Evolutionary conservation across 2,329 filamentous ascomycete genomes (phyloP), one percentile per base, ranked within the genome.

Genomic region (Lojkania enalia): DNA sequence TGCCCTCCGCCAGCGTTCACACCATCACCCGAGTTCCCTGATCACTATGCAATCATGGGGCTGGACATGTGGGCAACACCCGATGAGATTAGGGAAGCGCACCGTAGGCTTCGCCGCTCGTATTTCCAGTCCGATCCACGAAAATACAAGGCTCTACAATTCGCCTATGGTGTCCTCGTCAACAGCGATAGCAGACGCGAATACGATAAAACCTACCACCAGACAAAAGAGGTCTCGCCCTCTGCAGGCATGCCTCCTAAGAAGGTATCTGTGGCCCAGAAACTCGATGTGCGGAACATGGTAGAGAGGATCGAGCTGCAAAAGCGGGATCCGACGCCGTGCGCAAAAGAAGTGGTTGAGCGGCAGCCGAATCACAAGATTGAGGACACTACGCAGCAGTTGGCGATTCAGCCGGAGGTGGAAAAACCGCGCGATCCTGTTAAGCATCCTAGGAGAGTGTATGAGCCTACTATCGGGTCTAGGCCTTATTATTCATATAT

Each of bases 31-130:
- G 56, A 55, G 12, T 60, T 61, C 21, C 37, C 57, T 13, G 62
- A 69, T 51, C 57, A 69, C 48, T 69, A 69, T 52, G 52, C 56
- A 12, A 55, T 59, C 35, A 47, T 69, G 11, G 47, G 55, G 32
- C 46, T 69, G 4, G 44, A 51, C 2, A 40, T 41, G 5, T 48
- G 51, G 36, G 64, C 64, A 20, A 58, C 62, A 3, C 46, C 51
- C 20, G 61, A 63, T 33, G 60, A 69, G 19, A 61, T 68, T 21
- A 61, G 58, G 25, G 49, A 48, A 13, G 54, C 60, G 1, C 63
- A 61, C 44, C 61, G 64, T 32, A 44, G 44, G 14, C 50, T 67
- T 16, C 58, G 64, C 16, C 49, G 42, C 4, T 50, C 58, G 7
- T 68, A 63, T 44, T 69, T 68, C 46, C 39, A 50, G 16, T 60